Base-by-base conservation (phyloP, 371 early-diverging fungal genomes). In the Syncephalastrum monosporum region DNA sequence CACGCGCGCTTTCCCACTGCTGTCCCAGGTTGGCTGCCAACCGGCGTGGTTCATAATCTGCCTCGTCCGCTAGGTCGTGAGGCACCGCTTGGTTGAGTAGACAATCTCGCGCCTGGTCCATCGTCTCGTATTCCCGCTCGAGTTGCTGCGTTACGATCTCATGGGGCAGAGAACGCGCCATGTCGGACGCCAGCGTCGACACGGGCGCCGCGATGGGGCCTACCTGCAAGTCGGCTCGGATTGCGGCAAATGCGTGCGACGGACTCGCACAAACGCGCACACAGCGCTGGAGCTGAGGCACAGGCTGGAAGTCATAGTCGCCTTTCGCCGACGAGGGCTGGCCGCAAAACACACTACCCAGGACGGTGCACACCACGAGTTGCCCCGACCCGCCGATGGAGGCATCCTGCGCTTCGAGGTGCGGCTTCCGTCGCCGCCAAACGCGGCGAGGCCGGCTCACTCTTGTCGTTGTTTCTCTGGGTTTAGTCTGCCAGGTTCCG, bases 201-300 rank as follows among this genome's bases (percentile, higher is more conserved):
- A 60, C 50, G 2, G 56, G 55, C 8, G 66, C 38, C 13, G 62
- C 33, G 4, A 59, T 44, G 4, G 38, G 21, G 0, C 38, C 42
- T 0, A 46, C 27, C 27, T 48, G 38, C 21, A 66, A 59, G 19
- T 82, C 85, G 3, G 83, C 69, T n/a, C 83, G 75, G 21, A 85
- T 47, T 1, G 81, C 85, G 23, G 79, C 81, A 74, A 78, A 85
- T 10, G 85, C 80, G n/a, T 81, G 82, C 47, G 79, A 79, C 14
- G 82, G 72, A 54, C 74, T 85, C 3, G 80, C 80, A 27, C 72
- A 69, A 0, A 85, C 85, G 24, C 61, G 68, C 7, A 85, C 72
- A 42, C 78, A 71, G 21, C 83, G 66, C 42, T 85, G 82, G 12
- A 85, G 57, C 46, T 71, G 65, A 3, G 79, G 77, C 10, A 83